phyloP scores from a whole-genome alignment of 345 rosid species.

The Salix udensis region DNA sequence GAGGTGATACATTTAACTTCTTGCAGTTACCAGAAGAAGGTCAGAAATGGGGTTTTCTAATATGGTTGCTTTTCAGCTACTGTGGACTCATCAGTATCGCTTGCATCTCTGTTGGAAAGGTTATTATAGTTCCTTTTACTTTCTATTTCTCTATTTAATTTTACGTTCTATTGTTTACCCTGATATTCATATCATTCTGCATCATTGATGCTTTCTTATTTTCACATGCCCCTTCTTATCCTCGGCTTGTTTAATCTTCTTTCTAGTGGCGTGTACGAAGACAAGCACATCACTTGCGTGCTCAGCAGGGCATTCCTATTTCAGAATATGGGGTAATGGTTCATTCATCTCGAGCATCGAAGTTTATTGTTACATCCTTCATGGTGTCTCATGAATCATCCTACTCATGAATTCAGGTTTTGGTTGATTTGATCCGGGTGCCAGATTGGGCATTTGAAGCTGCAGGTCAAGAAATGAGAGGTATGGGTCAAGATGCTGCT shows the following conservation, averaged over 20 bases:
- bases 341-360: constrained; percentile 9
- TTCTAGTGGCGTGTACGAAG: constrained; percentile 85
- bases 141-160: not conserved
- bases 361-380: not conserved
- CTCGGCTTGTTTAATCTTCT: constrained; percentile 10
- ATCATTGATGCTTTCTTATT: constrained; percentile 2
- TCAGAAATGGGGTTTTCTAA: constrained; percentile 96
- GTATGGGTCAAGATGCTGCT: constrained; percentile 83
- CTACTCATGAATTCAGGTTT: constrained; percentile 44
- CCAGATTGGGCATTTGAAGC: constrained; percentile 99
- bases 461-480: constrained; percentile 98
- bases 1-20: not conserved
- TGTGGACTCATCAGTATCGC: constrained; percentile 85
- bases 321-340: constrained; percentile 89
- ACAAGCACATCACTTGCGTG: constrained; percentile 73
- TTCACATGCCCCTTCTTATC: constrained; percentile 1
- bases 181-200: not conserved
- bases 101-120: constrained; percentile 81
- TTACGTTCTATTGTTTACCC: not conserved
- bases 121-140: constrained; percentile 16
- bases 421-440: constrained; percentile 90
- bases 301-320: constrained; percentile 90
- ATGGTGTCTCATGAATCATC: not conserved
- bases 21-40: constrained; percentile 87
- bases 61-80: constrained; percentile 95